Percentiles rank a stretch among this genome's conserved stretches.
Evolutionary conservation across 768 basidiomycete species (phyloP).

Genomic region (Dacryopinax primogenitus): DNA sequence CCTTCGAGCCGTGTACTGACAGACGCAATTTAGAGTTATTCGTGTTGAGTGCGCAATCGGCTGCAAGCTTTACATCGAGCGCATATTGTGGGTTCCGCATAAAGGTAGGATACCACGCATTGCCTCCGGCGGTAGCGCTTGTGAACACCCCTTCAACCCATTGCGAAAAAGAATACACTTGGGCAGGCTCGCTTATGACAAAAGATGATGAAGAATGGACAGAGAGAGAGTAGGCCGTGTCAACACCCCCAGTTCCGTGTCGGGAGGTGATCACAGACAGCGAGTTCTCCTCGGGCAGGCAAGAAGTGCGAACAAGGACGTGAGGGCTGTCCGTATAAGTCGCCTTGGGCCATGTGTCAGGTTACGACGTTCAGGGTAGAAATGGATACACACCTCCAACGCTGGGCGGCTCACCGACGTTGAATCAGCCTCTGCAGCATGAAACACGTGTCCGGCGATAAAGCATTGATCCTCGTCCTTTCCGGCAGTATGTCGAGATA

Average conservation of each 20-base stretch:
- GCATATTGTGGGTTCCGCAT: slow-evolving; percentile 86
- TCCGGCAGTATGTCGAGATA: slow-evolving; percentile 60
- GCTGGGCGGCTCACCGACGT: not conserved
- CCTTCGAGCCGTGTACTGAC: slow-evolving; percentile 44
- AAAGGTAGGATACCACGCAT: slow-evolving; percentile 63
- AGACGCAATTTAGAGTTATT: slow-evolving; percentile 31
- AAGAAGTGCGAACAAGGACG: slow-evolving; percentile 30
- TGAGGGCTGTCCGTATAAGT: slow-evolving; percentile 37
- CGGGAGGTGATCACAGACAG: slow-evolving; percentile 53
- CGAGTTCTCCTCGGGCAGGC: slow-evolving; percentile 16
- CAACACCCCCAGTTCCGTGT: slow-evolving; percentile 43
- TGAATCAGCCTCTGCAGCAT: slow-evolving; percentile 15
- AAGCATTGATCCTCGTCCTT: slow-evolving; percentile 52
- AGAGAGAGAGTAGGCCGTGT: slow-evolving; percentile 56
- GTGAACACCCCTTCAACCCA: slow-evolving; percentile 54
- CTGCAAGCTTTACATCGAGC: slow-evolving; percentile 40
- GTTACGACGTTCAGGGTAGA: slow-evolving; percentile 11
- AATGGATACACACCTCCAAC: not conserved
- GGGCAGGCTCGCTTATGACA: slow-evolving; percentile 19
- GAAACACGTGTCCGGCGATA: slow-evolving; percentile 45
- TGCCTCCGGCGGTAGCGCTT: slow-evolving; percentile 68
- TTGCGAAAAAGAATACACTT: slow-evolving; percentile 14
- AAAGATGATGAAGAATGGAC: slow-evolving; percentile 38
- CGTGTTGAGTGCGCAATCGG: not conserved
- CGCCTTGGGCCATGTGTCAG: slow-evolving; percentile 22